These are phyloP conservation scores for Metschnikowia continentalis DNA, from an alignment of 805 yeast genomes.

Conservation along the genomic window DNA sequence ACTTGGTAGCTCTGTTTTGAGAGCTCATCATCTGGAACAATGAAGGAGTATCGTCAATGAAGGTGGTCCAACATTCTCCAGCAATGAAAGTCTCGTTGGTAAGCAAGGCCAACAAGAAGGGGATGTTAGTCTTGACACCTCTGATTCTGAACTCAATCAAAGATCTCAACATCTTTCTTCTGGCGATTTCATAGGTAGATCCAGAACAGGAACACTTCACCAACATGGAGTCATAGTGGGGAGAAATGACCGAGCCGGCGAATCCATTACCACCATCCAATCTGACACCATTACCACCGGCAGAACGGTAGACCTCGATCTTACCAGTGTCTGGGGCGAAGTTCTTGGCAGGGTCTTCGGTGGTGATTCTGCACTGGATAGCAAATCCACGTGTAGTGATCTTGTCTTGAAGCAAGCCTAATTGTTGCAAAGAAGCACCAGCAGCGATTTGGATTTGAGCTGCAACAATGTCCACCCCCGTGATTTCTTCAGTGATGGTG, in stretches of 20 bases:
- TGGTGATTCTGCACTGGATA: slow-evolving; percentile 97
- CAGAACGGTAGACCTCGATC: slow-evolving; percentile 94
- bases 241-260: slow-evolving; percentile 94
- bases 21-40: slow-evolving; percentile 92
- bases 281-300: slow-evolving; percentile 99
- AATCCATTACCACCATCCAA: slow-evolving; percentile 98
- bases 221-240: slow-evolving; percentile 97
- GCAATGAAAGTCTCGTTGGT: slow-evolving; percentile 83
- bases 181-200: slow-evolving; percentile 90
- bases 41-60: slow-evolving; percentile 96
- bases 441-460: slow-evolving; percentile 99
- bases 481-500: slow-evolving; percentile 97
- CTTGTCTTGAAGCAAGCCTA: slow-evolving; percentile 90
- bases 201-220: slow-evolving; percentile 98
- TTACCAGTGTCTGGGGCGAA: slow-evolving; percentile 99
- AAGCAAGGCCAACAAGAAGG: slow-evolving; percentile 85
- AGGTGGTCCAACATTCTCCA: slow-evolving; percentile 96
- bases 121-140: slow-evolving; percentile 98
- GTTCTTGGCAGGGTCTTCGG: slow-evolving; percentile 94
- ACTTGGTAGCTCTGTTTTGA: slow-evolving; percentile 94
- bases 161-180: slow-evolving; percentile 97
- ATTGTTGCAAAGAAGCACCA: slow-evolving; percentile 88
- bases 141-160: slow-evolving; percentile 96
- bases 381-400: slow-evolving; percentile 97
- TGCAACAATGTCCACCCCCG: slow-evolving; percentile 96